Base-by-base conservation (phyloP, 2,329 filamentous ascomycete species). In the Talaromyces islandicus region DNA sequence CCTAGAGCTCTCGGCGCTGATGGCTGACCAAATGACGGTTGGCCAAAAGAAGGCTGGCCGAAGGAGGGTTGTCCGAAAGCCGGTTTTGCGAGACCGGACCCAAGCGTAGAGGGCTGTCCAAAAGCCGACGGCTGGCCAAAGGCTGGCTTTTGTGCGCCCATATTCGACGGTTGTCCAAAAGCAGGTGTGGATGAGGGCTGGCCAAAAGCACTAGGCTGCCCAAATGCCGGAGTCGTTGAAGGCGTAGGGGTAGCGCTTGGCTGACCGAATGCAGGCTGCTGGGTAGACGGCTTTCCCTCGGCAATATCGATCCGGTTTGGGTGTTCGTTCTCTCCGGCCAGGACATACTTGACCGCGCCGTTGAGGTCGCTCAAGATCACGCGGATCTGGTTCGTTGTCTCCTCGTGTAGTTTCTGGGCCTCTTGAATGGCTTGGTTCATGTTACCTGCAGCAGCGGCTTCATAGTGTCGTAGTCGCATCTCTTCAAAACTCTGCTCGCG, bases 401-500 rank as follows among this genome's bases (percentile, higher is more conserved):
- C 85, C 30, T 82, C 78, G 67, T 87, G 87, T 7, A 92, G 76
- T 14, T 77, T 77, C 70, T 76, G 72, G 17, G 78, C 78, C 69
- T 79, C 78, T 67, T 79, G 75, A 21, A 85, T 76, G 29, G 81
- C 83, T 64, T 77, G 73, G 59, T 82, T 73, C 56, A 80, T 74
- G 59, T 87, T 89, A 1, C 89, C 89, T 7, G 82, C 70, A 9
- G 84, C 82, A 46, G 81, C 78, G 1, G 84, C 84, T 57, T 86
- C 79, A 69, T 93, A 92, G 70, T 91, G 88, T 24, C 80, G 77
- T 29, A 92, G 71, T 55, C 92, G 84, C 71, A 96, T 83, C 75
- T 97, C 93, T 73, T 97, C 93, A 46, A 89, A 88, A 69, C 91
- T 96, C 72, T 92, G 88, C 73, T 97, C 93, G 19, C 92, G 83